A percentile compares a stretch with the other conserved stretches of the same genome.
These are phyloP conservation scores for Aspergillus tamarii DNA, from an alignment of 2,329 filamentous ascomycete genomes.

Conservation along the genomic window DNA sequence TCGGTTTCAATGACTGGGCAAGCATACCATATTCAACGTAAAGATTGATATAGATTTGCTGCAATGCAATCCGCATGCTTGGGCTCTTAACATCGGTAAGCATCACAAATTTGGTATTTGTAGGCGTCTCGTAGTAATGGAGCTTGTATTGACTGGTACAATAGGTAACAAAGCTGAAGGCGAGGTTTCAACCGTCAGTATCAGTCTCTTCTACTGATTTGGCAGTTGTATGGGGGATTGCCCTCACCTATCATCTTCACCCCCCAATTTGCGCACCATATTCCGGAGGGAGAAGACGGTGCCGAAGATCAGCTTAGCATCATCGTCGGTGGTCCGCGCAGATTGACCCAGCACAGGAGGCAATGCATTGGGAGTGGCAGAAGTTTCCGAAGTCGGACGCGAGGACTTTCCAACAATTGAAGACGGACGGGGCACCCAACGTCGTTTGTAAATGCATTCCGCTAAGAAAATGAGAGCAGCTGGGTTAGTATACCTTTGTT, in stretches of 20 bases:
- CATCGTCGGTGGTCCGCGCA: constrained; percentile 67
- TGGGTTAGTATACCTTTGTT: constrained; percentile 15
- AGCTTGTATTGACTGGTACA: constrained; percentile 95
- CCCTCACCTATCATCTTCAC: constrained; percentile 74
- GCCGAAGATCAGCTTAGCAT: constrained; percentile 96
- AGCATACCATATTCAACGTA: constrained; percentile 87
- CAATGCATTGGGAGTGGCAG: constrained; percentile 48
- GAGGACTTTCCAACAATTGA: constrained; percentile 51
- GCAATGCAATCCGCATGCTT: constrained; percentile 90
- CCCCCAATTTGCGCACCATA: constrained; percentile 94
- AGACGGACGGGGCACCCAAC: constrained; percentile 69
- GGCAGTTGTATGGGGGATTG: neutral
- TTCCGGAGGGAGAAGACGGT: constrained; percentile 95
- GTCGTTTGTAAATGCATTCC: constrained; percentile 94
- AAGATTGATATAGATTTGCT: constrained; percentile 98
- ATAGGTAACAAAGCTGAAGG: constrained; percentile 80
- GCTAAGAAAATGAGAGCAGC: constrained; percentile 55
- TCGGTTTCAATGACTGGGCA: neutral
- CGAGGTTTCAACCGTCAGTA: constrained; percentile 20
- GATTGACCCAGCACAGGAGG: constrained; percentile 40
- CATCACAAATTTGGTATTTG: constrained; percentile 94
- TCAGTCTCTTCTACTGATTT: neutral
- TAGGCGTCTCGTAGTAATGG: constrained; percentile 98
- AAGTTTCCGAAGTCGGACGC: constrained; percentile 54
- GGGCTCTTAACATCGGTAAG: constrained; percentile 86